Evolutionary conservation across 2,329 filamentous ascomycete genomes (phyloP), one percentile per base, ranked within the genome.

Genomic region (Alternaria sp.): DNA sequence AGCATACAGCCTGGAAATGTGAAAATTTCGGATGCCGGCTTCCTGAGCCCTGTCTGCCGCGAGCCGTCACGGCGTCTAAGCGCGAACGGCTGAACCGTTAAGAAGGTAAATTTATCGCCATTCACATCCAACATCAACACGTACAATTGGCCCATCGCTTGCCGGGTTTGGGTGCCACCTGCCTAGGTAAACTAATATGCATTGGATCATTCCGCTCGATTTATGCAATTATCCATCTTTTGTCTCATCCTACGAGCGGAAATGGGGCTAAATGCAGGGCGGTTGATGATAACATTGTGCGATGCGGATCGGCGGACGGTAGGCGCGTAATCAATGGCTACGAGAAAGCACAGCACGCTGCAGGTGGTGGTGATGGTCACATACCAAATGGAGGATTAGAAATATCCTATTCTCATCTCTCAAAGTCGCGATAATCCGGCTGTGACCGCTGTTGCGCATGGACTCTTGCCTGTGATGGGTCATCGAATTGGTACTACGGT

Each of bases 311-410:
- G 27, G 28, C 43, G 25, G 43, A 20, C 48, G 54, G 49, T 48
- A 46, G 63, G 63, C 65, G 65, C 58, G 53, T 67, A 67, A 60
- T 59, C 32, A 56, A 49, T 53, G 49, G 41, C 55, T 45, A 55
- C 53, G 52, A 64, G 52, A 27, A 45, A 54, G 54, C 32, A 53
- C 34, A 22, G 28, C 25, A 30, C 32, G 11, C 45, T 38, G 18
- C 49, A 57, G 36, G 51, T 54, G n/a, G 54, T 57, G 30, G 56
- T 18, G n/a, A 27, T 36, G 22, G 43, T 22, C 36, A 41, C 38
- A 32, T 49, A 51, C 40, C 41, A 38, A 54, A 57, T 49, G 28
- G 34, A 53, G 36, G 27, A 20, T 36, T 27, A 28, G 25, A 18
- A 11, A 43, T 51, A 5, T 38, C 40, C 44, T 25, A 27, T 27